Evolutionary conservation across 2,329 filamentous ascomycete species (phyloP).

Genomic region (Ceratocystis cacaofunesta): DNA sequence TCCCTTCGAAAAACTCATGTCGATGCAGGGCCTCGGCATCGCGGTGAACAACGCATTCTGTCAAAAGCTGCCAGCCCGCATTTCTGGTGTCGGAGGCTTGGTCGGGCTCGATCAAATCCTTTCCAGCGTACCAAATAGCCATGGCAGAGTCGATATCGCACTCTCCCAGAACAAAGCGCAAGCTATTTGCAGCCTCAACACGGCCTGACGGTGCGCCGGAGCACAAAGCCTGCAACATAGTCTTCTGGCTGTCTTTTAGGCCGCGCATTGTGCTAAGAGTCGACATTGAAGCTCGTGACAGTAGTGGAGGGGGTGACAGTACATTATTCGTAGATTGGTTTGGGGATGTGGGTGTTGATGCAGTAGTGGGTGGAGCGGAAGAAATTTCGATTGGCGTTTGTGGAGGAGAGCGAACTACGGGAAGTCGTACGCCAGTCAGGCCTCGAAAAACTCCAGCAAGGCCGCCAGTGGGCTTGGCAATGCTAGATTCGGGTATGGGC

Average conservation of each 20-base stretch:
- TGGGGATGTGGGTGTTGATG: conserved; percentile 6
- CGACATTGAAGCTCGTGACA: conserved; percentile 21
- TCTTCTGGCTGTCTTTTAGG: conserved; percentile 37
- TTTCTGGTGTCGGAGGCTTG: conserved; percentile 39
- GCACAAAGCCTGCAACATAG: conserved; percentile 40
- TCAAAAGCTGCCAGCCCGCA: conserved; percentile 51
- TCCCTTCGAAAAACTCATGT: conserved; percentile 48
- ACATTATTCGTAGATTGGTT: not conserved
- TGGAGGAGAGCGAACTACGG: conserved; percentile 35
- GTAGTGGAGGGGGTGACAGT: conserved; percentile 9
- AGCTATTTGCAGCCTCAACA: conserved; percentile 40
- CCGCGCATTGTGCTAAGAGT: conserved; percentile 24
- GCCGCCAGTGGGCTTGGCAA: conserved; percentile 29
- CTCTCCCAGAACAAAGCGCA: conserved; percentile 41
- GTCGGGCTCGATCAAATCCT: conserved; percentile 45
- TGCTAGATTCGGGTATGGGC: conserved; percentile 40
- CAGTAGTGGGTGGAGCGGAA: conserved; percentile 20
- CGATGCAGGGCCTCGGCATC: conserved; percentile 52
- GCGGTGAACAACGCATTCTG: conserved; percentile 48
- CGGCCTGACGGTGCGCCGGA: conserved; percentile 38
- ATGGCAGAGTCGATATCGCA: conserved; percentile 44
- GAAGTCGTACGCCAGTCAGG: conserved; percentile 36
- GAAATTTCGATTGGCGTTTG: conserved; percentile 25
- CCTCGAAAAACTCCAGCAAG: conserved; percentile 51
- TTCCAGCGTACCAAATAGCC: conserved; percentile 51